Evolutionary conservation across 495 filamentous ascomycete genomes (phyloP), one percentile per base, ranked within the genome.

Genomic region (Lasiosphaeria hispida): DNA sequence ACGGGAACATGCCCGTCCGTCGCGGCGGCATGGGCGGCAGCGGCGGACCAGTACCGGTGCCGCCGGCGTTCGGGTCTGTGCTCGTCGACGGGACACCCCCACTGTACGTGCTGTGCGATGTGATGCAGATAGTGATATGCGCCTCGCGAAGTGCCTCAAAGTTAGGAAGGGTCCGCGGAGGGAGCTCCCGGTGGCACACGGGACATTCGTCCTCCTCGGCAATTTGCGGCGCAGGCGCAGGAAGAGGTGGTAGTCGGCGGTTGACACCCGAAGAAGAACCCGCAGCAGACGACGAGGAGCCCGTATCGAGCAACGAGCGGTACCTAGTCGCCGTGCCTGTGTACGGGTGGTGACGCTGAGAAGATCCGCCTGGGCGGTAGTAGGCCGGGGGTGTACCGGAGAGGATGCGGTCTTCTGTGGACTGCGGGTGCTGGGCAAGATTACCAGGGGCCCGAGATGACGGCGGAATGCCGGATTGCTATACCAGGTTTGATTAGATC

Each of bases 171-270:
- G 73, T 76, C 17, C 86, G 75, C 8, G 87, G 80, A 0, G 92
- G 92, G 7, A 97, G 83, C 61, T 84, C 82, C 9, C 74, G 74
- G 58, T 91, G 87, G 64, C 94, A 98, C 53, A 97, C 85, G 4
- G 92, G 92, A 66, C 94, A 98, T 55, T 93, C 84, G 70, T 97
- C 94, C 60, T 90, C 88, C 66, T 97, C 93, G 14, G 81, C 74
- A 7, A 90, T 76, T 34, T 74, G 68, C 30, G 67, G 65, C 30
- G 66, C 59, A 44, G 55, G 54, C 51, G 66, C 63, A 60, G 68
- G 48, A 15, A 48, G 42, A 17, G 63, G 55, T 48, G 66, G 53
- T 40, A 64, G 62, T 63, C 65, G 62, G 62, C 55, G 59, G 64
- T 66, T 52, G 11, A n/a, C 35, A 3, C 13, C 23, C 14, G 53